These are phyloP conservation scores for Moesziomyces sp. DNA, from an alignment of 1,284 basidiomycete genomes.

Conservation along the genomic window DNA sequence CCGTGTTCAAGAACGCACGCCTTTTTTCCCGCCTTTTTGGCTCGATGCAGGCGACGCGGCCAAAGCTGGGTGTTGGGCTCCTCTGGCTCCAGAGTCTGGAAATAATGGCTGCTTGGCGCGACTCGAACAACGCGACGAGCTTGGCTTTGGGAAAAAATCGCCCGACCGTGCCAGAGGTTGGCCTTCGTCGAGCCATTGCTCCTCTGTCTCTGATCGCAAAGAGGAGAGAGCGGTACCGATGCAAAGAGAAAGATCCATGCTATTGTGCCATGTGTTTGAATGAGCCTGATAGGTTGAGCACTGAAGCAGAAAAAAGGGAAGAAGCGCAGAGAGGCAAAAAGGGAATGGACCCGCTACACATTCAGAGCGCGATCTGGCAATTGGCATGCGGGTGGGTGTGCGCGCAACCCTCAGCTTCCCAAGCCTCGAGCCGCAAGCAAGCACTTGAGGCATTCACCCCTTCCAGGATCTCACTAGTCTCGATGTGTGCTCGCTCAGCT, in stretches of 20 bases:
- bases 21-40: no score
- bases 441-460: neutral
- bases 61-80: no score
- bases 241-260: neutral
- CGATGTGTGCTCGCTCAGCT: no score
- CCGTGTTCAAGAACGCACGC: no score
- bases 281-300: fast-evolving
- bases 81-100: no score
- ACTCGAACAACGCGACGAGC: no score
- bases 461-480: neutral
- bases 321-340: neutral
- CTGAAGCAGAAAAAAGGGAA: neutral
- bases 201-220: no score
- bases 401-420: conserved; percentile 9
- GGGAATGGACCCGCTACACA: conserved; percentile 1
- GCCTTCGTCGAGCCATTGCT: conserved; percentile 7
- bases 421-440: neutral
- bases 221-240: neutral
- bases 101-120: no score
- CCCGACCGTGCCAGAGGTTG: conserved; percentile 30
- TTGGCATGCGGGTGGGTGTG: conserved; percentile 17
- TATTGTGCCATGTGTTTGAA: neutral
- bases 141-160: no score
- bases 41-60: no score
- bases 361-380: conserved; percentile 27